phyloP scores from a whole-genome alignment of 1,139 yeast species.

The Suhomyces wounanorum region DNA sequence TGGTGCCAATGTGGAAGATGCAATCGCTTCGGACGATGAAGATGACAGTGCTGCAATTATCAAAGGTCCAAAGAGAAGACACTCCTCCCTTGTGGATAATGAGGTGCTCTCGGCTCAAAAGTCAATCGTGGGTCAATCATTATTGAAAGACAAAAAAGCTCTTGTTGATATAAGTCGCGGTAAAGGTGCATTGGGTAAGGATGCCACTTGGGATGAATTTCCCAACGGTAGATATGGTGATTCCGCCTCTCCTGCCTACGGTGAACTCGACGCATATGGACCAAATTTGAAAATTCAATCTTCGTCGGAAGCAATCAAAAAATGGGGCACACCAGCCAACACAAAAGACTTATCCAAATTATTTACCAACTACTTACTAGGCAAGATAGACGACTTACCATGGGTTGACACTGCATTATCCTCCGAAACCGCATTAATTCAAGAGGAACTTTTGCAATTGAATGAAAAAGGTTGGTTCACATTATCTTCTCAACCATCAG shows the following conservation, averaged over 20 bases:
- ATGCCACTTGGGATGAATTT: conserved; percentile 98
- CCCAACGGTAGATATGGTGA: conserved; percentile 98
- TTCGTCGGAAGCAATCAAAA: conserved; percentile 63
- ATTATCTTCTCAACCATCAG: conserved; percentile 93
- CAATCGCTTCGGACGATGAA: conserved; percentile 35
- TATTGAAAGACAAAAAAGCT: conserved; percentile 46
- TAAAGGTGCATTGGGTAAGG: conserved; percentile 82
- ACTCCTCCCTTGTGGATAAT: conserved; percentile 48
- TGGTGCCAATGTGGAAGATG: conserved; percentile 29
- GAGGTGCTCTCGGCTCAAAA: conserved; percentile 38
- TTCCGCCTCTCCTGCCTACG: conserved; percentile 95
- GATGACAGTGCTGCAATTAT: conserved; percentile 1
- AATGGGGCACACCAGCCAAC: conserved; percentile 85
- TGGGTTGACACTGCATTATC: conserved; percentile 88
- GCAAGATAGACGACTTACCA: conserved; percentile 77
- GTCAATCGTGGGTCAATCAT: conserved; percentile 28
- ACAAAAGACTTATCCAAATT: conserved; percentile 63
- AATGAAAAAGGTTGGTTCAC: conserved; percentile 81
- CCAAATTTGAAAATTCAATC: conserved; percentile 77
- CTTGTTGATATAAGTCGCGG: conserved; percentile 80
- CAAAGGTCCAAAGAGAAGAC: conserved; percentile 33
- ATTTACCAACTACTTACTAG: conserved; percentile 73
- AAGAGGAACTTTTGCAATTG: conserved; percentile 80
- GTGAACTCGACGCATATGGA: conserved; percentile 97
- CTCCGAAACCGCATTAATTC: conserved; percentile 89